phyloP scores from a whole-genome alignment of 495 filamentous ascomycete species.

The Hyphodiscus hymeniophilus region DNA sequence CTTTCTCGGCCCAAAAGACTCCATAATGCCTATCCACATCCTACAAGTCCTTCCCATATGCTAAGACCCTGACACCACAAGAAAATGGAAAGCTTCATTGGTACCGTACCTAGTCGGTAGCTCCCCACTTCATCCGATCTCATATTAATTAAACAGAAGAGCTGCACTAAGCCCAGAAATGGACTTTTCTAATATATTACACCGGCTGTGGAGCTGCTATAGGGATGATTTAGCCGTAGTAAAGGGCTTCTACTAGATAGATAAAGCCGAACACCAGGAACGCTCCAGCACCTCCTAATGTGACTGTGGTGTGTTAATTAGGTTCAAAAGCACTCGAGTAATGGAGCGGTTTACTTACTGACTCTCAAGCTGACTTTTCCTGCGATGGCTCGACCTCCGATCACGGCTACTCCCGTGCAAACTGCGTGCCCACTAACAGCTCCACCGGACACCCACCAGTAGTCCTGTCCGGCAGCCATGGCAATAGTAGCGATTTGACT shows the following conservation, averaged over 20 bases:
- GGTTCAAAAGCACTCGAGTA: too few relatives aligned
- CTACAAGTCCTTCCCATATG: too few relatives aligned
- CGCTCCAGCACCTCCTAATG: constrained; percentile 84
- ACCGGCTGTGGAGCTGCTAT: neutral
- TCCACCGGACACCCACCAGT: constrained; percentile 96
- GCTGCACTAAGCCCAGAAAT: constrained; percentile 2
- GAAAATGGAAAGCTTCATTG: neutral
- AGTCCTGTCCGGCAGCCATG: constrained; percentile 97
- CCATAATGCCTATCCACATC: neutral
- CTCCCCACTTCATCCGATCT: neutral
- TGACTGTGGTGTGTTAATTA: constrained; percentile 52
- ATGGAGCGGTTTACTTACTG: constrained; percentile 55
- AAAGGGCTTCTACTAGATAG: constrained; percentile 77
- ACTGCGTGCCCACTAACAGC: constrained; percentile 79
- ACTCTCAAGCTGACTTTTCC: constrained; percentile 92
- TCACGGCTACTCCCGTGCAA: constrained; percentile 88
- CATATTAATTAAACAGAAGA: constrained; percentile 4
- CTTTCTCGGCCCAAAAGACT: neutral
- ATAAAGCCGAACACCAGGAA: constrained; percentile 89
- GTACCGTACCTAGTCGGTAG: neutral
- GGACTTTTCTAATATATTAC: constrained; percentile 13
- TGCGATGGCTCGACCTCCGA: constrained; percentile 87
- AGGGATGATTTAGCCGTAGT: constrained; percentile 25
- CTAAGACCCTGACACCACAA: neutral
- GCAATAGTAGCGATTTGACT: constrained; percentile 98